A percentile compares a stretch with the other conserved stretches of the same genome.
Conservation (phyloP, 2,329 filamentous ascomycete species). For the Neopestalotiopsis sp. region DNA sequence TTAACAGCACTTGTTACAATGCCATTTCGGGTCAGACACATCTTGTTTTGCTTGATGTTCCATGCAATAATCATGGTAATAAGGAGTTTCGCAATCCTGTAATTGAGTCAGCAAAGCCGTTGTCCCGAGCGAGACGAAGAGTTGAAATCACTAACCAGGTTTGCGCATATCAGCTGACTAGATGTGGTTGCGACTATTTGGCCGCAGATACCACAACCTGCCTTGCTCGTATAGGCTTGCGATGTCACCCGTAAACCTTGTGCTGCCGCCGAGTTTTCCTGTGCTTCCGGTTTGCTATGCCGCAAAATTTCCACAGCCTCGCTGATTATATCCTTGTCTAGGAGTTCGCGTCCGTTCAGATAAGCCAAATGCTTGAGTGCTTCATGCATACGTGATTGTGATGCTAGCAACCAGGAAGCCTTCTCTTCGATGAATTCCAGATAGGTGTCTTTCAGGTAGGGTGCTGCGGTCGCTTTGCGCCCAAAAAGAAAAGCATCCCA, state of each 20-base stretch:
- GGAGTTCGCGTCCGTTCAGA: slow-evolving; percentile 53
- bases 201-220: slow-evolving; percentile 54
- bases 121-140: background rate
- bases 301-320: slow-evolving; percentile 51
- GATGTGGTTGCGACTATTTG: slow-evolving; percentile 52
- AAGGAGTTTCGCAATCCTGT: slow-evolving; percentile 48
- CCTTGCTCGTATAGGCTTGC: slow-evolving; percentile 42
- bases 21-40: slow-evolving; percentile 45
- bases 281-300: slow-evolving; percentile 42
- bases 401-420: slow-evolving; percentile 56
- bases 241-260: slow-evolving; percentile 32
- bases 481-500: slow-evolving; percentile 63
- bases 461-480: slow-evolving; percentile 56
- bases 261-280: slow-evolving; percentile 31
- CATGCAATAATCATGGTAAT: slow-evolving; percentile 58
- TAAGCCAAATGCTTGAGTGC: slow-evolving; percentile 61
- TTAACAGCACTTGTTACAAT: slow-evolving; percentile 48
- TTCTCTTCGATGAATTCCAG: slow-evolving; percentile 57
- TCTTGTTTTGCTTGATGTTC: slow-evolving; percentile 41
- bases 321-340: slow-evolving; percentile 50
- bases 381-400: slow-evolving; percentile 54
- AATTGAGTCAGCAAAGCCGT: slow-evolving; percentile 24
- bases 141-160: slow-evolving; percentile 47
- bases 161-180: slow-evolving; percentile 54
- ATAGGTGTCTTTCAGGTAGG: slow-evolving; percentile 58